phyloP scores from a whole-genome alignment of 1,284 basidiomycete genomes.

The Uromyces viciae-fabae region DNA sequence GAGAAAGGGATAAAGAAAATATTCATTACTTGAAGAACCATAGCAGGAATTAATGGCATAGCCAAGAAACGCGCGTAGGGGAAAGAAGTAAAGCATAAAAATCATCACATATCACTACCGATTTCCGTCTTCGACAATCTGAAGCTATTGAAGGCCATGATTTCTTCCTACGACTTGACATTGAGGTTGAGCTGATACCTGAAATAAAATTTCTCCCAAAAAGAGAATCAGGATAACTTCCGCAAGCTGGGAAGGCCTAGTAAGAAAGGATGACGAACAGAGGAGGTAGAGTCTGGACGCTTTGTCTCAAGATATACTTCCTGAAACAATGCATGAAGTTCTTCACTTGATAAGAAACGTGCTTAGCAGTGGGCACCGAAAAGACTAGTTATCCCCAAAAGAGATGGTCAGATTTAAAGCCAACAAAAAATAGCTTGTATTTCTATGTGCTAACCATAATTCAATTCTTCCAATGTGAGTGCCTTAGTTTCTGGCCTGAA shows the following conservation, averaged over 20 bases:
- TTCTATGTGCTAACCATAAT: conserved; percentile 10
- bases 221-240: neutral
- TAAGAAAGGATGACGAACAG: conserved; percentile 2
- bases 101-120: no score
- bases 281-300: conserved; percentile 27
- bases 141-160: no score
- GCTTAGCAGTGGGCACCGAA: conserved; percentile 32
- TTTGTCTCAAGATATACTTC: conserved; percentile 24
- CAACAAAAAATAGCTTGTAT: neutral
- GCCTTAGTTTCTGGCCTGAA: conserved; percentile 54
- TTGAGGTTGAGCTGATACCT: conserved; percentile 20
- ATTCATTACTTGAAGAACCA: no score
- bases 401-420: neutral
- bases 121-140: no score
- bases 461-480: conserved; percentile 51
- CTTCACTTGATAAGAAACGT: conserved; percentile 34
- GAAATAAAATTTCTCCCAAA: neutral
- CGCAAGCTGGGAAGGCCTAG: neutral
- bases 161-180: neutral
- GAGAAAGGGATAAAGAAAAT: no score
- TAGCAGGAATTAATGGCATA: no score
- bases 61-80: no score
- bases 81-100: no score
- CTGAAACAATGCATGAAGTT: conserved; percentile 18
- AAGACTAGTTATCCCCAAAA: conserved; percentile 15